Percentiles rank a stretch among this genome's conserved stretches.
phyloP scores from a whole-genome alignment of 2,329 filamentous ascomycete species.

The Botrytis medusae region DNA sequence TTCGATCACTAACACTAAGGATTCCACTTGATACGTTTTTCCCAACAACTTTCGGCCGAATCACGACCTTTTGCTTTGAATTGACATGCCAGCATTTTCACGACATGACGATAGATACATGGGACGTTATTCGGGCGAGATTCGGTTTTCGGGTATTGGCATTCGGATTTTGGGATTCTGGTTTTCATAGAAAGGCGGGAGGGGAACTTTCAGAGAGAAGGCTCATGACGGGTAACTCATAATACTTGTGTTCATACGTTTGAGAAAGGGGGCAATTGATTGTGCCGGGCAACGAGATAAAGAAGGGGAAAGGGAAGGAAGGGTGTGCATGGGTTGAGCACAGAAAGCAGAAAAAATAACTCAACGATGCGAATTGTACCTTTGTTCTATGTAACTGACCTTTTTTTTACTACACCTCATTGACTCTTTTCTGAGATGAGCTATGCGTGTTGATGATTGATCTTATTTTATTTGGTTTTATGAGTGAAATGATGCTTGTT shows the following conservation, averaged over 20 bases:
- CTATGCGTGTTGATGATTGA: slow-evolving; percentile 2
- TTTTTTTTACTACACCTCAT: slow-evolving; percentile 20
- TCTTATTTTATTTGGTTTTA: slow-evolving; percentile 1
- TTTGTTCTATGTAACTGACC: slow-evolving; percentile 24
- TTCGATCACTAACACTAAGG: slow-evolving; percentile 19
- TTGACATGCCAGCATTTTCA: slow-evolving; percentile 21
- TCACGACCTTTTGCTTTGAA: slow-evolving; percentile 18
- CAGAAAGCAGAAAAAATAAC: slow-evolving; percentile 21
- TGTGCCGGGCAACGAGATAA: slow-evolving; percentile 18
- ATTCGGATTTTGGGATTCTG: slow-evolving; percentile 11
- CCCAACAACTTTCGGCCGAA: slow-evolving; percentile 19
- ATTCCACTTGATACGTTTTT: slow-evolving; percentile 13
- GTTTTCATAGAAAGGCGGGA: slow-evolving; percentile 14
- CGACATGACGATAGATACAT: slow-evolving; percentile 22
- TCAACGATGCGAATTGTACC: slow-evolving; percentile 24
- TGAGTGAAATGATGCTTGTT: not conserved
- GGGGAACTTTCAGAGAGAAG: not conserved
- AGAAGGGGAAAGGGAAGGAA: slow-evolving; percentile 5
- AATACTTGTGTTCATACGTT: slow-evolving; percentile 16
- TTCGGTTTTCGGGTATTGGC: slow-evolving; percentile 16
- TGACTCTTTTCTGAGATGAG: slow-evolving; percentile 4
- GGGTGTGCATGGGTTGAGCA: slow-evolving; percentile 12
- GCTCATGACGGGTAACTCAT: slow-evolving; percentile 5
- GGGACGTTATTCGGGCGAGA: slow-evolving; percentile 17
- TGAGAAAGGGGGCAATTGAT: slow-evolving; percentile 11